Evolutionary conservation across 2,329 filamentous ascomycete genomes (phyloP), one percentile per base, ranked within the genome.

Genomic region (Neocatenulostroma microsporum): DNA sequence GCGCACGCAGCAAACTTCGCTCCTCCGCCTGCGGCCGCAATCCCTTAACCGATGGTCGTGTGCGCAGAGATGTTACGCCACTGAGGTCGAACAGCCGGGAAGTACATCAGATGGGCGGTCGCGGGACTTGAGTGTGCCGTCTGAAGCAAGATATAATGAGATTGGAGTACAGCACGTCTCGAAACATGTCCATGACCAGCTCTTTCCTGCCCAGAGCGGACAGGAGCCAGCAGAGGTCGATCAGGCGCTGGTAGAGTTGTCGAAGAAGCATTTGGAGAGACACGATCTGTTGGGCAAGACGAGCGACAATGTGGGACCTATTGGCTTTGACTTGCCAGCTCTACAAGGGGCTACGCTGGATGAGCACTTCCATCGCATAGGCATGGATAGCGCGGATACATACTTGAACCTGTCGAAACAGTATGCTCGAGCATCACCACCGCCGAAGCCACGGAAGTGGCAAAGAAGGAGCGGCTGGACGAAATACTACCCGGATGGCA

Each of bases 91-190:
- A 21, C n/a, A 19, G 23, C 15, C n/a, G n/a, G n/a, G 61, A 53
- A 63, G 20, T 21, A 14, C 13, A 14, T 9, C 8, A 14, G 26
- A 29, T 7, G 9, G 26, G 7, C 26, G 26, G 13, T 7, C 9
- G 13, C 7, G 13, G 8, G 26, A 14, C 52, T 36, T 60, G n/a
- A 45, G 51, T 1, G 42, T 54, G 13, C 40, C 61, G n/a, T 63
- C 68, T 5, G 63, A 73, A 39, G 70, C 85, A 32, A 79, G 91
- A 48, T 85, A 82, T 67, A 98, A 93, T 63, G 84, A 93, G 49
- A 88, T 98, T 51, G 86, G 85, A 36, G 85, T 98, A 25, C 91
- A 98, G 64, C 89, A 96, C 55, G 69, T 98, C 49, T 95, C 87
- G 68, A 71, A 73, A 41, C 74, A 88, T 66, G 72, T 98, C 29